A percentile compares a stretch with the other conserved stretches of the same genome.
These are phyloP conservation scores for Pythium diclinum DNA, from an alignment of 352 stramenopile species.

Conservation along the genomic window DNA sequence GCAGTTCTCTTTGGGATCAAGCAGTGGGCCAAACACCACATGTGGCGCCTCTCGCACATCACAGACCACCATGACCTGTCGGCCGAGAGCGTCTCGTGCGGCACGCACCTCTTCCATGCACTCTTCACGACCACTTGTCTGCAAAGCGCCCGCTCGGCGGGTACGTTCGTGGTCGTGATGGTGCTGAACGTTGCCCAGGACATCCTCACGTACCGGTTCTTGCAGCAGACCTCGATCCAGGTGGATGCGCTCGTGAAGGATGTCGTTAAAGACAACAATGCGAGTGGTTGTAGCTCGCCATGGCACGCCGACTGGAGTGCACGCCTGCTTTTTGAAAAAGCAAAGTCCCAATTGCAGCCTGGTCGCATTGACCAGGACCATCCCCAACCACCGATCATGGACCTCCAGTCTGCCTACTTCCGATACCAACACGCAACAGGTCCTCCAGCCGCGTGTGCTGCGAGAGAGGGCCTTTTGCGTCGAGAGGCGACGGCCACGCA, in stretches of 20 bases:
- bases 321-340: not conserved
- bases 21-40: not conserved
- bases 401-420: not conserved
- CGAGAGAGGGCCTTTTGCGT: no score
- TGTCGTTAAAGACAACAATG: no score
- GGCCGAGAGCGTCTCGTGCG: conserved; percentile 10
- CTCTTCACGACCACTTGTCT: conserved; percentile 38
- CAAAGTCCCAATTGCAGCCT: no score
- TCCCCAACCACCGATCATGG: not conserved
- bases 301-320: not conserved
- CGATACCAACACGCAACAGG: not conserved
- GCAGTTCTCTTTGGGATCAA: not conserved
- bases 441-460: no score
- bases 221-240: not conserved
- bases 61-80: conserved; percentile 29
- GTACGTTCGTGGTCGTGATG: conserved; percentile 25
- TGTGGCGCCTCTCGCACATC: conserved; percentile 23
- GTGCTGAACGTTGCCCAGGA: conserved; percentile 27
- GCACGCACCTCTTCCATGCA: conserved; percentile 32
- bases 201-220: not conserved
- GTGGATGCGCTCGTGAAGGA: not conserved
- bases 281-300: not conserved
- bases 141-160: conserved; percentile 33
- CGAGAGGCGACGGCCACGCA: not conserved
- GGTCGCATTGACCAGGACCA: not conserved